Percentiles rank a stretch among this genome's conserved stretches.
Conservation (phyloP, 2,329 filamentous ascomycete species). For the Colletotrichum camelliae region DNA sequence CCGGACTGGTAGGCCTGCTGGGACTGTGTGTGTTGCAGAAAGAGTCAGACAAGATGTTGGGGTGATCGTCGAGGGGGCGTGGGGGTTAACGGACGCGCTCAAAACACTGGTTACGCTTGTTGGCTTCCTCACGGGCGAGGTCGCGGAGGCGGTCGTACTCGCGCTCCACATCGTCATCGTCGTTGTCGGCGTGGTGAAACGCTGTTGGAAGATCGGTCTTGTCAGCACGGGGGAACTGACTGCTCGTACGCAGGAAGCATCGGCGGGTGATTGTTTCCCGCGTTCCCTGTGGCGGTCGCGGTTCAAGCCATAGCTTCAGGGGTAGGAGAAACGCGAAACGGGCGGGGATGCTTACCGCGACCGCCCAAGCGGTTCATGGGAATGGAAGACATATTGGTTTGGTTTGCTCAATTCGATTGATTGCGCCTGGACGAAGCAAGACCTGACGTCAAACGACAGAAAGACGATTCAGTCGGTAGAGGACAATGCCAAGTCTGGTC, state of each 20-base stretch:
- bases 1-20: slow-evolving; percentile 83
- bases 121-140: slow-evolving; percentile 80
- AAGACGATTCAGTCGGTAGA: not conserved
- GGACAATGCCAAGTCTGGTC: not conserved
- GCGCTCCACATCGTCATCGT: slow-evolving; percentile 70
- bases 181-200: slow-evolving; percentile 75
- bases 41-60: not conserved
- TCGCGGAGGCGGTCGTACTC: slow-evolving; percentile 93
- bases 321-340: not conserved
- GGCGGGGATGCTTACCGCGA: slow-evolving; percentile 18
- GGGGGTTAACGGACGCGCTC: slow-evolving; percentile 59
- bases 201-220: slow-evolving; percentile 50
- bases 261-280: not conserved
- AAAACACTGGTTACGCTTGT: slow-evolving; percentile 79
- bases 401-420: not conserved
- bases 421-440: not conserved
- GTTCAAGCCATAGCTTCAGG: not conserved
- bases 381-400: slow-evolving; percentile 13
- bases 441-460: not conserved
- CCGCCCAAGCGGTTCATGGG: slow-evolving; percentile 24
- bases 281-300: not conserved
- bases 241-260: not conserved
- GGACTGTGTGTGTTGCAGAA: slow-evolving; percentile 51
- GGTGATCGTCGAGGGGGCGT: not conserved
- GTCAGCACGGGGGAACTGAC: not conserved